Evolutionary conservation across 257 asterid genomes (phyloP).

Genomic region (Solanum ossicruentum): DNA sequence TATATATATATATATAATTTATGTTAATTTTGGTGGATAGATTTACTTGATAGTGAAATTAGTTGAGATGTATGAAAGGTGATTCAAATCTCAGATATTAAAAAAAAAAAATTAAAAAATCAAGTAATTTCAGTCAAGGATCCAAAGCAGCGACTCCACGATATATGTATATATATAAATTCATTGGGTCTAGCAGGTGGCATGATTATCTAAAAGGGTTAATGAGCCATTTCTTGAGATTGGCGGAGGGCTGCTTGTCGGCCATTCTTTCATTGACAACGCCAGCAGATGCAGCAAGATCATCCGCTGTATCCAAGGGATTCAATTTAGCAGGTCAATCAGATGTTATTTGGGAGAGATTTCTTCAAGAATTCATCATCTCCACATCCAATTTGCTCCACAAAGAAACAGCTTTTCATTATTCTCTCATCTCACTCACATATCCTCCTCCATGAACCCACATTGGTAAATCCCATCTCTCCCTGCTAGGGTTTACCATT

Average conservation of each 20-base stretch:
- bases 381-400: conserved; percentile 12
- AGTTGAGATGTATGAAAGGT: no score
- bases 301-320: conserved; percentile 12
- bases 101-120: no score
- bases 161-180: no score
- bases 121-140: no score
- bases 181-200: not conserved
- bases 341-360: conserved; percentile 1
- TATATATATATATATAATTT: no score
- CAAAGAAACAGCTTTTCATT: conserved; percentile 21
- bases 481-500: not conserved
- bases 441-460: conserved; percentile 20
- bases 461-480: conserved; percentile 6
- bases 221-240: conserved; percentile 2
- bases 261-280: conserved; percentile 33
- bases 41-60: no score
- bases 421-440: conserved; percentile 13
- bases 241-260: conserved; percentile 39
- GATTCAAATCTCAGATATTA: no score
- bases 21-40: no score
- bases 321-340: conserved; percentile 12
- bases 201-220: not conserved
- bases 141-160: not conserved
- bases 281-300: conserved; percentile 10
- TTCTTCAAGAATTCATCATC: conserved; percentile 9